Evolutionary conservation across 306 rosid genomes (phyloP), one percentile per base, ranked within the genome.

Genomic region (Mimosa pudica): DNA sequence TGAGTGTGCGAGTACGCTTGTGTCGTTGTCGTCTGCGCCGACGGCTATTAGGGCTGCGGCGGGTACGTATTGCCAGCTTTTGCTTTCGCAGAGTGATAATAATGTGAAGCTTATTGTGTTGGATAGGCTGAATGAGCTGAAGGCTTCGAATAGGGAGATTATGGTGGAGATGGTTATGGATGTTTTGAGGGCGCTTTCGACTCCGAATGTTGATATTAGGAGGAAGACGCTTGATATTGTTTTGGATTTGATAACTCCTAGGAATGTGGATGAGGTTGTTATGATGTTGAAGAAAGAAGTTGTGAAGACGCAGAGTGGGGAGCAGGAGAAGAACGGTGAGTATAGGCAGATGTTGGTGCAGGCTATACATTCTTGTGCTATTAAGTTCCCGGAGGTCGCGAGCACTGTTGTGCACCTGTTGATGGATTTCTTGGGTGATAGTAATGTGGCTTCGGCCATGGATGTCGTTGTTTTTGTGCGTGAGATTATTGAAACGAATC

Each of bases 401-500:
- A 93, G 98, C 87, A 89, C 97, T 2, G 99, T 96, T 79, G 99
- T 96, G 72, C 98, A 96, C 85, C 87, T 94, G 74, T 76, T 96
- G 87, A 96, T 96, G 99, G 99, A 96, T 83, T 96, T 96, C 91
- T 85, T 96, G 90, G 97, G 99, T 0, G 99, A 96, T 74, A 52
- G 89, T 65, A 96, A 93, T 84, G 92, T 89, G 41, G 97, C 97
- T 51, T 96, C 99, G 0, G 98, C 99, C n/a, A 78, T 91, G 82
- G 99, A 93, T 76, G 99, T 96, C 47, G 93, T 91, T 77, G 92
- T 96, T 70, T 93, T 96, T 2, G 98, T 96, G 36, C 93, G 99
- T 16, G 99, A 96, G 90, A 93, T 93, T 49, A 96, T 93, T 52
- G 94, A 96, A 84, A 93, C 99, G 20, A 96, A 96, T 83, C 99